Percentiles rank a stretch among this genome's conserved stretches.
Conservation (phyloP, 2,329 filamentous ascomycete species). For the Xenoacremonium recifei region DNA sequence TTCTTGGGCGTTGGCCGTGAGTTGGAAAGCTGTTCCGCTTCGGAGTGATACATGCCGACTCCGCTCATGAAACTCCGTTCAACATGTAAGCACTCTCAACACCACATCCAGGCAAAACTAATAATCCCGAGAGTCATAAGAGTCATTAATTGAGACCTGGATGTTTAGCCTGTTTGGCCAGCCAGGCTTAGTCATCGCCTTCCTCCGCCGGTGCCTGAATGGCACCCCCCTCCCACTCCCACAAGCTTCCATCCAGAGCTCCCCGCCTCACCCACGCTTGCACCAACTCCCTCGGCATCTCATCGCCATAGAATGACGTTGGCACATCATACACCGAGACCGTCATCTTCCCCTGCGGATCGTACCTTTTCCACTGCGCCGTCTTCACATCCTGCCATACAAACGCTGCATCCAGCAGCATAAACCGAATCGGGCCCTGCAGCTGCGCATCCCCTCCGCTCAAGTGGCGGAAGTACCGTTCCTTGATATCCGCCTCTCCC, state of each 20-base stretch:
- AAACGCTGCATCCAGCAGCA: conserved; percentile 30
- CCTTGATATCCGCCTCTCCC: conserved; percentile 35
- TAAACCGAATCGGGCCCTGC: conserved; percentile 27
- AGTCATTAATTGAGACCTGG: no score
- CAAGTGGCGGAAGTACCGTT: conserved; percentile 37
- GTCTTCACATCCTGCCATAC: conserved; percentile 24
- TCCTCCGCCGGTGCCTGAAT: no score
- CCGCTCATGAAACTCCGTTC: no score
- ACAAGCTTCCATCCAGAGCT: conserved; percentile 40
- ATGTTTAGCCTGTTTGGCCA: no score
- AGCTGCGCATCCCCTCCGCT: conserved; percentile 26
- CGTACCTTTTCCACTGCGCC: conserved; percentile 32
- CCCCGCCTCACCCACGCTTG: conserved; percentile 39
- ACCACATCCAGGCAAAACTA: no score
- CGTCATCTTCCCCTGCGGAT: conserved; percentile 35
- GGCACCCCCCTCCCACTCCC: conserved; percentile 31
- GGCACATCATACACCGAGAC: conserved; percentile 40
- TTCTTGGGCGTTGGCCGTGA: no score
- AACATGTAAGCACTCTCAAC: no score
- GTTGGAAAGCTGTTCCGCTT: no score
- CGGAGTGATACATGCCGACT: no score
- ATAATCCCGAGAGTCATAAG: no score
- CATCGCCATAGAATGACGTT: conserved; percentile 37
- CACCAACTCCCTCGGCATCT: conserved; percentile 34
- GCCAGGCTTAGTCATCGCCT: no score